These are phyloP conservation scores for Nannochloris sp. DNA, from an alignment of 139 green algal genomes.

Conservation along the genomic window DNA sequence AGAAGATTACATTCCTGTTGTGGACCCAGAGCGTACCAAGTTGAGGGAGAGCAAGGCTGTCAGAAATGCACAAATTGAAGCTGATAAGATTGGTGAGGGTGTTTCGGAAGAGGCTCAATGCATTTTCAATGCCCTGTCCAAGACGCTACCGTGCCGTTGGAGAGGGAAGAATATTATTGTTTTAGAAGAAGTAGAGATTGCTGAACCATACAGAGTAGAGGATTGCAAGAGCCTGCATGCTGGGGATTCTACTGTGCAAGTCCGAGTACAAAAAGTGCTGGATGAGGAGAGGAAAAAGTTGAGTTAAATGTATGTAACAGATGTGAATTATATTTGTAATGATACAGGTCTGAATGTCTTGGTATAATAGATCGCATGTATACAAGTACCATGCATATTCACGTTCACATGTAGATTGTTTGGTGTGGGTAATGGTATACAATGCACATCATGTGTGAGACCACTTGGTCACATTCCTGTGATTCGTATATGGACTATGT, in stretches of 20 bases:
- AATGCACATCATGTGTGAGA: no score
- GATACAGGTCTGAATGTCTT: no score
- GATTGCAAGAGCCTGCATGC: neutral
- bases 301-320: no score
- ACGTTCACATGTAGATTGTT: no score
- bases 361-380: no score
- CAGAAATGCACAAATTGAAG: slow-evolving; percentile 55
- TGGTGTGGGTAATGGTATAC: no score
- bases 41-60: slow-evolving; percentile 55
- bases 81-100: slow-evolving; percentile 57
- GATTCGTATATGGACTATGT: no score
- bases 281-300: no score
- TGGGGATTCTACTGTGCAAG: neutral
- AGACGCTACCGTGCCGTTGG: slow-evolving; percentile 75
- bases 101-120: slow-evolving; percentile 53
- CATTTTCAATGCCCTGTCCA: slow-evolving; percentile 74
- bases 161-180: slow-evolving; percentile 58
- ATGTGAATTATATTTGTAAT: no score
- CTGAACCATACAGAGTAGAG: slow-evolving; percentile 11
- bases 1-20: slow-evolving; percentile 32
- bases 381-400: no score
- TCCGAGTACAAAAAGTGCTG: no score
- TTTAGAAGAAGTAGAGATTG: slow-evolving; percentile 52
- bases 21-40: slow-evolving; percentile 47
- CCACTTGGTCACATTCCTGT: no score